These are phyloP conservation scores for Fusarium buharicum DNA, from an alignment of 2,329 filamentous ascomycete species.

Conservation along the genomic window DNA sequence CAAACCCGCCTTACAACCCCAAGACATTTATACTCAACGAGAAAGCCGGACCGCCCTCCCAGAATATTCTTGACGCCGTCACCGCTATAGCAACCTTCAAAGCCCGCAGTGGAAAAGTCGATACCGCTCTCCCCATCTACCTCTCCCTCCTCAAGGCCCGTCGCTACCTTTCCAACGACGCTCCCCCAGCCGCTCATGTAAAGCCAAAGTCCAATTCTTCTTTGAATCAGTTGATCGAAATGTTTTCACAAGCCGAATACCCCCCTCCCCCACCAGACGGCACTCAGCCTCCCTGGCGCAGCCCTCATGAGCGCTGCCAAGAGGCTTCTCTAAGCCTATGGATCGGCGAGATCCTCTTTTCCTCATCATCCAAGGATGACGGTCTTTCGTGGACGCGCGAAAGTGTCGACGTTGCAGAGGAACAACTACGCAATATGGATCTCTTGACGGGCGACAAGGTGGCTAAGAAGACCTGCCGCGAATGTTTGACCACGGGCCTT, in stretches of 20 bases:
- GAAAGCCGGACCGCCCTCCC: conserved; percentile 67
- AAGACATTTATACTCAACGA: conserved; percentile 73
- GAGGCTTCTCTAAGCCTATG: conserved; percentile 89
- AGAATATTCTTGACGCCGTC: conserved; percentile 78
- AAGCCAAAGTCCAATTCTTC: conserved; percentile 23
- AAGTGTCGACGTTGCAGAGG: conserved; percentile 82
- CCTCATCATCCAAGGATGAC: conserved; percentile 68
- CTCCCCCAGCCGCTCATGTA: conserved; percentile 38
- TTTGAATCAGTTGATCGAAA: conserved; percentile 38
- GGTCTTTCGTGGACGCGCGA: conserved; percentile 92
- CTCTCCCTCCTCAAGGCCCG: conserved; percentile 85
- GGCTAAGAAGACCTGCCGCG: conserved; percentile 69
- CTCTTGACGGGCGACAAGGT: conserved; percentile 41
- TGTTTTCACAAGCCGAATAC: conserved; percentile 66
- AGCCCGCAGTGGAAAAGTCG: conserved; percentile 73
- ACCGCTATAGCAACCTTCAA: conserved; percentile 83
- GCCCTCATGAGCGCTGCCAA: conserved; percentile 75
- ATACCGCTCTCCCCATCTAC: conserved; percentile 81
- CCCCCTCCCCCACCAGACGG: conserved; percentile 78
- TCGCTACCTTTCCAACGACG: conserved; percentile 63
- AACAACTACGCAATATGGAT: conserved; percentile 64
- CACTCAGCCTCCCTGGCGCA: conserved; percentile 72
- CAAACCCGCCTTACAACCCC: conserved; percentile 61
- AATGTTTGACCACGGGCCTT: conserved; percentile 81
- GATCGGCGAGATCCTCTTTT: conserved; percentile 92